These are phyloP conservation scores for Neophaeococcomyces mojaviensis DNA, from an alignment of 2,329 filamentous ascomycete species.

Conservation along the genomic window DNA sequence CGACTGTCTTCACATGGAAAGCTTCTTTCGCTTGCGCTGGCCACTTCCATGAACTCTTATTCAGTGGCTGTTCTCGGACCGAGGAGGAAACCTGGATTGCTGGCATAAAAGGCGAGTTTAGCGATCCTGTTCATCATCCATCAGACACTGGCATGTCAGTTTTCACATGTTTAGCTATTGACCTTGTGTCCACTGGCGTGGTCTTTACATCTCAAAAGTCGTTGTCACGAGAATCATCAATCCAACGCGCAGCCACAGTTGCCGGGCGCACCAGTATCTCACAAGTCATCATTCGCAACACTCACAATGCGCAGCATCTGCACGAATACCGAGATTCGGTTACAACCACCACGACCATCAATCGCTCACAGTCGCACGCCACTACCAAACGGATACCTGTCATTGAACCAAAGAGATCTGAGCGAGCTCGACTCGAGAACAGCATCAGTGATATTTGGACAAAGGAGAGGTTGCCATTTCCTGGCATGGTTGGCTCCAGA, in stretches of 20 bases:
- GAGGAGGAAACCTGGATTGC: conserved; percentile 77
- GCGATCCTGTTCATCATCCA: conserved; percentile 41
- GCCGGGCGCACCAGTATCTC: conserved; percentile 60
- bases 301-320: conserved; percentile 57
- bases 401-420: conserved; percentile 64
- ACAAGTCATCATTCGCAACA: conserved; percentile 83
- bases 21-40: conserved; percentile 71
- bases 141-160: conserved; percentile 32
- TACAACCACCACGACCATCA: conserved; percentile 41
- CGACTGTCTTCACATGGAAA: conserved; percentile 86
- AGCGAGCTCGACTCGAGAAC: conserved; percentile 69
- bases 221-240: conserved; percentile 51
- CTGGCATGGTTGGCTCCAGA: conserved; percentile 64
- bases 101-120: conserved; percentile 49
- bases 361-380: conserved; percentile 72
- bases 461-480: conserved; percentile 69
- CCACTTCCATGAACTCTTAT: conserved; percentile 72
- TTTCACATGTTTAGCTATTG: conserved; percentile 58
- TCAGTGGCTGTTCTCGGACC: conserved; percentile 73
- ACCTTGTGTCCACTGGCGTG: conserved; percentile 66
- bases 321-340: conserved; percentile 34
- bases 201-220: conserved; percentile 64
- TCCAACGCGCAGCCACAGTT: conserved; percentile 70
- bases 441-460: conserved; percentile 76
- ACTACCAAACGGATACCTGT: conserved; percentile 62